These are phyloP conservation scores for Wallacemonas sp. DNA, from an alignment of 208 protist species.

Conservation along the genomic window DNA sequence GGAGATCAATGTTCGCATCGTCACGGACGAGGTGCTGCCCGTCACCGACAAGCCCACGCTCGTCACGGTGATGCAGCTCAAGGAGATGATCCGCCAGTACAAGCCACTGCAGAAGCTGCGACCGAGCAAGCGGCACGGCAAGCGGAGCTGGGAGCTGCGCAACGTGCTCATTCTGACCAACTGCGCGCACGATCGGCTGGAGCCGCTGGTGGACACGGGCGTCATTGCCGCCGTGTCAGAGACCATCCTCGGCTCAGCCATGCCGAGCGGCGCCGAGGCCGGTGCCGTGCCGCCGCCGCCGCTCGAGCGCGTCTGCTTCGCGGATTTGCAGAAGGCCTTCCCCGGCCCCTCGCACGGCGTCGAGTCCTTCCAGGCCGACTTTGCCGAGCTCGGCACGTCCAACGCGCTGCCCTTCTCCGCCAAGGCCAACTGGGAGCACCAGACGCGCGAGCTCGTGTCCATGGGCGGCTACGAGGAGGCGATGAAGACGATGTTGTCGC, in stretches of 20 bases:
- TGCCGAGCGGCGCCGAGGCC: background rate
- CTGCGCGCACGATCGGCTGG: constrained; percentile 62
- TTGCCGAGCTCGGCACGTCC: constrained; percentile 61
- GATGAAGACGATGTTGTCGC: constrained; percentile 63
- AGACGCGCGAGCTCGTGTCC: constrained; percentile 64
- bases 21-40: constrained; percentile 83
- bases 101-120: constrained; percentile 64
- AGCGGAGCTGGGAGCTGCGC: constrained; percentile 44
- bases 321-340: constrained; percentile 68
- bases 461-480: constrained; percentile 65
- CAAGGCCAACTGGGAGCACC: constrained; percentile 65
- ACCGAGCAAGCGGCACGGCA: constrained; percentile 26
- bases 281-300: constrained; percentile 23
- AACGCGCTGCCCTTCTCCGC: constrained; percentile 54
- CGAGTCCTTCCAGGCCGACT: constrained; percentile 86
- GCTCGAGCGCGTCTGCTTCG: constrained; percentile 88
- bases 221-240: constrained; percentile 68
- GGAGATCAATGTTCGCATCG: constrained; percentile 74
- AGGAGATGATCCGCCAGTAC: constrained; percentile 71
- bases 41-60: constrained; percentile 60
- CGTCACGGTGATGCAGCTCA: constrained; percentile 79
- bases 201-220: constrained; percentile 78
- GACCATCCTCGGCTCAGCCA: constrained; percentile 56
- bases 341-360: constrained; percentile 61
- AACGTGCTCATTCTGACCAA: constrained; percentile 84